Evolutionary conservation across 1,284 basidiomycete genomes (phyloP), one percentile per base, ranked within the genome.

Genomic region (Stygiomarasmius scandens): DNA sequence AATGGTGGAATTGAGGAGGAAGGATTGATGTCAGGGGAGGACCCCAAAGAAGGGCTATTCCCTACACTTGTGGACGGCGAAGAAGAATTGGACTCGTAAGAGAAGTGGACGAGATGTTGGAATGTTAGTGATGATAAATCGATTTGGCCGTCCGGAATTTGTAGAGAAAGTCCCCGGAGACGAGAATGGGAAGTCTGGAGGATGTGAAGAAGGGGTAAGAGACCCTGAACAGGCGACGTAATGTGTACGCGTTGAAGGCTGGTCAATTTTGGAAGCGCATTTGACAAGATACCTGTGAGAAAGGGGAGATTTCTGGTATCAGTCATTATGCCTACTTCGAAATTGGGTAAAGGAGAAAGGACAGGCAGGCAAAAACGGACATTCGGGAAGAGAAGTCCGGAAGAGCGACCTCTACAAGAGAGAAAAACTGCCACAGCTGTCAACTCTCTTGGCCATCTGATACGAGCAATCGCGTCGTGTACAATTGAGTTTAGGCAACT

Each of bases 171-270:
- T 9, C 80, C 80, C 24, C 76, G 77, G 19, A 87, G 66, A 23
- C 79, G 77, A 44, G 84, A 80, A 58, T 78, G 80, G 22, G 75
- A 73, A 12, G 69, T 69, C 61, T 85, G 81, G 20, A 89, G 68
- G 5, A 82, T 77, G 9, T 77, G 74, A 27, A 88, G 69, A 41
- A 88, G 74, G 2, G 79, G 74, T 6, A 74, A 66, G 56, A 87
- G 78, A 43, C 82, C 76, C 23, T 85, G 82, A 44, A 75, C 79
- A 2, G 78, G 74, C 29, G 86, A 84, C n/a, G 80, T 78, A 36
- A 86, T 83, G 64, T 85, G 82, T 3, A 87, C 78, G 56, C 83
- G 83, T 41, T 78, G 77, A 32, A 89, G 72, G 62, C 83, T 85
- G 50, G 70, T 68, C 27, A 90, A 67, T 64, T 84, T 86, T 16